Percentiles rank a stretch among this genome's conserved stretches.
Evolutionary conservation across 139 green algal species (phyloP).

Genomic region (Tetraselmis chui): DNA sequence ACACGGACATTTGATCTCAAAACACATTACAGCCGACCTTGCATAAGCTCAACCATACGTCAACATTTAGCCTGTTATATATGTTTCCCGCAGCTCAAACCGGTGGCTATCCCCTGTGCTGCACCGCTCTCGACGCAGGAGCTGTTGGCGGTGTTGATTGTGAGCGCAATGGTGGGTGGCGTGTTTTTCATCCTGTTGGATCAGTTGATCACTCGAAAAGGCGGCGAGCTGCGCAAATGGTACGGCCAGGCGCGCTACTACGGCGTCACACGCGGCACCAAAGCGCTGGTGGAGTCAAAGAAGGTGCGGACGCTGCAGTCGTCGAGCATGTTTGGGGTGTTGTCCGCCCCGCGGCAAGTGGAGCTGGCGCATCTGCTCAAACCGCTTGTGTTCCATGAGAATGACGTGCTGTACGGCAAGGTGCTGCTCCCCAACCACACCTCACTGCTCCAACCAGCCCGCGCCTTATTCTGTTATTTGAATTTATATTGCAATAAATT

Average conservation of each 20-base stretch:
- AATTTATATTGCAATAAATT: too few relatives aligned
- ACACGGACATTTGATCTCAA: too few relatives aligned
- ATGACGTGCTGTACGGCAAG: not conserved
- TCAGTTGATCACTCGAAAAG: not conserved
- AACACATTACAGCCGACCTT: too few relatives aligned
- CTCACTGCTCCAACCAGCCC: not conserved
- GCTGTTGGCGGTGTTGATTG: not conserved
- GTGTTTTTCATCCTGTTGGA: not conserved
- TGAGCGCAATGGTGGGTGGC: not conserved
- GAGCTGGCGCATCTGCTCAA: not conserved
- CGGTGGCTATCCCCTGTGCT: too few relatives aligned
- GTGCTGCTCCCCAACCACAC: not conserved
- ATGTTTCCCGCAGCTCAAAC: too few relatives aligned
- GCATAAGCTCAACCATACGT: too few relatives aligned
- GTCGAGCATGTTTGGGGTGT: not conserved
- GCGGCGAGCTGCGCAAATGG: slow-evolving; percentile 2
- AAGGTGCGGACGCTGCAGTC: not conserved
- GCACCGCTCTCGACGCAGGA: too few relatives aligned
- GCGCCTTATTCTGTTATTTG: too few relatives aligned
- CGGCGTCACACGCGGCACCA: not conserved
- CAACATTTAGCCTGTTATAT: too few relatives aligned
- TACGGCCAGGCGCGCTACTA: not conserved
- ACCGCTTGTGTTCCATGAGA: not conserved
- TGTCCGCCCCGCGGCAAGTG: not conserved
- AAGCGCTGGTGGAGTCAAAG: not conserved